Evolutionary conservation across 2,329 filamentous ascomycete genomes (phyloP), one percentile per base, ranked within the genome.

Genomic region (Fusarium sp.): DNA sequence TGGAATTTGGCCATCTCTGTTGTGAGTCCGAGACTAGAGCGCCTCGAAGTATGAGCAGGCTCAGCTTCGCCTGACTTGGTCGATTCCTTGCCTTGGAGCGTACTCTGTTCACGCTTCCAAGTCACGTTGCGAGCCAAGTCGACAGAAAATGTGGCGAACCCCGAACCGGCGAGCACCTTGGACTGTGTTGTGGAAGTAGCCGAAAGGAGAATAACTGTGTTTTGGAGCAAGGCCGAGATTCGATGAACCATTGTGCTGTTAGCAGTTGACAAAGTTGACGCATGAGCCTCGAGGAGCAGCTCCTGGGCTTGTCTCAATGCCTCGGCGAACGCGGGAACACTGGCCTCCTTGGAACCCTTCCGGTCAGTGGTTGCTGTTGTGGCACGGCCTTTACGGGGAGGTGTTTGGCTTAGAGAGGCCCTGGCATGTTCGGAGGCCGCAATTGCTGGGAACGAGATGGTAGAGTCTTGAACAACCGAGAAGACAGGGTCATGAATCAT

Each of bases 391-490:
- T 70, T 72, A 47, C 71, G 68, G n/a, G 70, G 66, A 46, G 79
- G 78, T 11, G 77, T 72, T 49, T 78, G 77, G 5, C 65, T 63
- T 4, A 74, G 54, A 3, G 76, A 76, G 19, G 71, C 62, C 27
- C 75, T 73, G 38, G 56, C 62, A 57, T 77, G 78, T 31, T 82
- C 82, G 23, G 76, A 72, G 62, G 73, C 71, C 21, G 78, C 77
- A 33, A 94, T 80, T 0, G 91, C 88, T 2, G 93, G 92, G 57
- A 94, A 89, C 0, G 93, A 96, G 23, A 97, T 88, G 0, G 93
- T 97, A 1, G 95, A 97, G 69, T 99, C 95, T 41, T 94, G 91
- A 14, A 98, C 84, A 9, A 94, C 90, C 15, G 92, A 96, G 73
- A 94, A 96, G 4, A 95, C 89, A 3, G 93, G 88, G 74, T 97